These are phyloP conservation scores for Ziziphus jujuba DNA, from an alignment of 306 rosid species.

Conservation along the genomic window DNA sequence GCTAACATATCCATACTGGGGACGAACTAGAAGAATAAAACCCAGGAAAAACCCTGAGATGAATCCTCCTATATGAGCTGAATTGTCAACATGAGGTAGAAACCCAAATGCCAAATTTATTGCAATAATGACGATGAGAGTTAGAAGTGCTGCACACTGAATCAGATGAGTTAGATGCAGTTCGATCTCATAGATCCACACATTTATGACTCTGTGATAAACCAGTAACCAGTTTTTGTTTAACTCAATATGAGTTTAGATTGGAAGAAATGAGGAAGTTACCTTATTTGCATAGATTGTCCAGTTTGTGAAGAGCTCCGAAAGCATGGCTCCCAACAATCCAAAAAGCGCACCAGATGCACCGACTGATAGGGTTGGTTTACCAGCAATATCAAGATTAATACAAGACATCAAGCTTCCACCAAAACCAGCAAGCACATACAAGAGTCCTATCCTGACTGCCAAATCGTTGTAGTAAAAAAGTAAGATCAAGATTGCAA, in stretches of 20 bases:
- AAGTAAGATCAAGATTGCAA: background rate
- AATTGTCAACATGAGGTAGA: constrained; percentile 76
- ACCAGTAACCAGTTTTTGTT: background rate
- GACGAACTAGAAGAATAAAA: constrained; percentile 68
- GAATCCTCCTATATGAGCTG: constrained; percentile 95
- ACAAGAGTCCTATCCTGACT: constrained; percentile 73
- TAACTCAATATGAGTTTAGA: too few species aligned
- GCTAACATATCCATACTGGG: constrained; percentile 75
- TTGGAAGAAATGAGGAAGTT: too few species aligned
- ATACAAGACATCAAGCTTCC: constrained; percentile 71
- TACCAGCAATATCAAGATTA: constrained; percentile 4
- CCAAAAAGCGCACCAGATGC: constrained; percentile 98
- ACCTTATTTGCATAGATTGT: constrained; percentile 78
- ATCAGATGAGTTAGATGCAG: background rate
- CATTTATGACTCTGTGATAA: background rate
- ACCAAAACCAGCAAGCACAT: constrained; percentile 68
- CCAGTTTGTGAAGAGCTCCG: constrained; percentile 96
- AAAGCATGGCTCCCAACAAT: constrained; percentile 84
- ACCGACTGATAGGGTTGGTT: constrained; percentile 60
- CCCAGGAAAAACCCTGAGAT: constrained; percentile 75
- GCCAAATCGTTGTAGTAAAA: constrained; percentile 36
- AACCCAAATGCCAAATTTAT: constrained; percentile 82
- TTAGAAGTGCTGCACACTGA: constrained; percentile 68
- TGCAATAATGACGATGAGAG: constrained; percentile 51
- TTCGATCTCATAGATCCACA: background rate